phyloP scores from a whole-genome alignment of 257 asterid genomes.

The Ophiorrhiza pumila region DNA sequence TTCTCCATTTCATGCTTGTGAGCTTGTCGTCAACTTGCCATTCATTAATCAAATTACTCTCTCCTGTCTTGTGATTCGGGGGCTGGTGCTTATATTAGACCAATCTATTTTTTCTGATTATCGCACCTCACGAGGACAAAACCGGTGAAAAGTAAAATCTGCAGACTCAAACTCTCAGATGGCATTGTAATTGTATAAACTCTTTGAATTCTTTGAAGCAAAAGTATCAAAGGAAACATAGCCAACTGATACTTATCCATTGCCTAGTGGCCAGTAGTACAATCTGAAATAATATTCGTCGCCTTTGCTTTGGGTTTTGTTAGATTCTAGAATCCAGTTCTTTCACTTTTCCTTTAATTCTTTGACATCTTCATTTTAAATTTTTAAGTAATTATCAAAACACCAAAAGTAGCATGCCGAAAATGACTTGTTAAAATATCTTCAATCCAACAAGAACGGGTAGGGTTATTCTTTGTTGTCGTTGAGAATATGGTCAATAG shows the following conservation, averaged over 20 bases:
- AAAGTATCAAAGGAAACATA: neutral
- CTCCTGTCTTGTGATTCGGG: neutral
- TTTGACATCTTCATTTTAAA: neutral
- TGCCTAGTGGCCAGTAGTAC: neutral
- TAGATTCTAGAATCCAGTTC: neutral
- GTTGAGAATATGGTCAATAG: no score
- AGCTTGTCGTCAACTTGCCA: neutral
- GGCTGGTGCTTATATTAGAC: neutral
- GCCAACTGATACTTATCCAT: neutral
- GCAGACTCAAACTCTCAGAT: no score
- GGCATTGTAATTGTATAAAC: no score
- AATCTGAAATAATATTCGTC: neutral
- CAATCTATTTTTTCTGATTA: neutral
- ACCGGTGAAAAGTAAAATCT: no score
- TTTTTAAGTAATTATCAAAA: neutral
- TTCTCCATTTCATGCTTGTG: neutral
- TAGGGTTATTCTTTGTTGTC: no score
- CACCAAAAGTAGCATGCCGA: neutral
- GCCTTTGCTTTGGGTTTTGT: neutral
- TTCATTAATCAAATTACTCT: neutral
- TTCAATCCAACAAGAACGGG: neutral
- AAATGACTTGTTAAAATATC: slow-evolving; percentile 6
- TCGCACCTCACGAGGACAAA: no score
- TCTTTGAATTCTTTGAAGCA: no score
- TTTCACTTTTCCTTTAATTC: neutral